Percentiles rank a stretch among this genome's conserved stretches.
phyloP scores from a whole-genome alignment of 305 asterid genomes.

The Rubia peregrina region DNA sequence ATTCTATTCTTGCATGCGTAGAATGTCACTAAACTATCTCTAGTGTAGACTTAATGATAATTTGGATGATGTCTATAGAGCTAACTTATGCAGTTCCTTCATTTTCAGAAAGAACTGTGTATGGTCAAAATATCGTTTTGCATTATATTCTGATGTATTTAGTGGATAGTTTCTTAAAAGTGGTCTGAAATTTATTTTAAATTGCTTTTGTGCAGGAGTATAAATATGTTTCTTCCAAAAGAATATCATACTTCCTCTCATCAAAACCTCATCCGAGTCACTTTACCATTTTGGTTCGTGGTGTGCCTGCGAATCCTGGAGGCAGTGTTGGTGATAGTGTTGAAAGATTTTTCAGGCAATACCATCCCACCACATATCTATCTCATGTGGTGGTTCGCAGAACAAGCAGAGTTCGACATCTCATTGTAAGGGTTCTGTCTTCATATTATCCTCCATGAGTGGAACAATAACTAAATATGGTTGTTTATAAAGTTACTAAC shows the following conservation, averaged over 20 bases:
- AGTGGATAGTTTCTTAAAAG: not conserved
- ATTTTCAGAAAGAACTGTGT: not conserved
- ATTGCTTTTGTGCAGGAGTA: slow-evolving; percentile 52
- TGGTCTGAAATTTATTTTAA: slow-evolving; percentile 7
- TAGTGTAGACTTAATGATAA: not conserved
- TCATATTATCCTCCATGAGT: slow-evolving; percentile 3
- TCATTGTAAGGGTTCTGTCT: slow-evolving; percentile 53
- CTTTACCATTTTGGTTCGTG: slow-evolving; percentile 76
- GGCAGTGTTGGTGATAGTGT: slow-evolving; percentile 59
- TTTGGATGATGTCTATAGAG: not conserved
- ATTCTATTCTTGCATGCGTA: not conserved
- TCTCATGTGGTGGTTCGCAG: slow-evolving; percentile 74
- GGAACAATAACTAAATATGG: not conserved
- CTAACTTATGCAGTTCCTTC: slow-evolving; percentile 4
- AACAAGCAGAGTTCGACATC: slow-evolving; percentile 57
- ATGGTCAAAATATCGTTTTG: not conserved
- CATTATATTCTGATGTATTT: not conserved
- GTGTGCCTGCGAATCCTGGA: slow-evolving; percentile 60
- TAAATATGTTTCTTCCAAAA: slow-evolving; percentile 54
- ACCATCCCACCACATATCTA: slow-evolving; percentile 69
- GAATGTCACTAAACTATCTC: not conserved
- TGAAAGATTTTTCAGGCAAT: slow-evolving; percentile 64
- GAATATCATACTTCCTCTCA: slow-evolving; percentile 61
- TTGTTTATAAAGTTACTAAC: not conserved
- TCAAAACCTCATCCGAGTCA: slow-evolving; percentile 73